Evolutionary conservation across 768 basidiomycete species (phyloP).

Genomic region (Amylocystis lapponica): DNA sequence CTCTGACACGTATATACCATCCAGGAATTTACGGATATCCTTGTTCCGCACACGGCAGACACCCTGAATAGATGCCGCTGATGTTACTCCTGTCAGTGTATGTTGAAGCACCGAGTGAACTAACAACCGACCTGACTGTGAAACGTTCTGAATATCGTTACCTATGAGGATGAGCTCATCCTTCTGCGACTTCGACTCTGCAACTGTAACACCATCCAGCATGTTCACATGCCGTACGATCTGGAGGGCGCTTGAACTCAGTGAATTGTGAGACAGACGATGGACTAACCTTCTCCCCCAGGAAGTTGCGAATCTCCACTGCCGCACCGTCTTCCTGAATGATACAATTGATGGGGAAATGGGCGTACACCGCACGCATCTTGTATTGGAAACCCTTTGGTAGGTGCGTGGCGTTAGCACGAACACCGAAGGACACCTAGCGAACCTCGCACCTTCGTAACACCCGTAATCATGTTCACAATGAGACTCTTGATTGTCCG

Average conservation of each 20-base stretch:
- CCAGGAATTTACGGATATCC: conserved; percentile 98
- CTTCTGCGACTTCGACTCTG: conserved; percentile 89
- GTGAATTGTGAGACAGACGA: background rate
- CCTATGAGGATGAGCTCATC: conserved; percentile 93
- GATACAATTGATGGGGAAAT: conserved; percentile 99
- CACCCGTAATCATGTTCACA: conserved; percentile 96
- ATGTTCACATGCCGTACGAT: conserved; percentile 89
- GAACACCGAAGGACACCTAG: background rate
- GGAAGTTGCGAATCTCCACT: conserved; percentile 91
- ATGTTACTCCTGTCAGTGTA: background rate
- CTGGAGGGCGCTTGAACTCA: conserved; percentile 32
- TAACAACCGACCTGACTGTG: conserved; percentile 75
- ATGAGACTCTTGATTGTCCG: conserved; percentile 94
- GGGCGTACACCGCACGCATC: conserved; percentile 99
- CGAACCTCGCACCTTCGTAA: conserved; percentile 67
- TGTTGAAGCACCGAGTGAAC: background rate
- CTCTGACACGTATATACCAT: conserved; percentile 89
- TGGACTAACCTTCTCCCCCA: conserved; percentile 79
- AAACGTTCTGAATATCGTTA: conserved; percentile 95
- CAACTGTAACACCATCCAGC: conserved; percentile 79
- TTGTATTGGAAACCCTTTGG: conserved; percentile 96
- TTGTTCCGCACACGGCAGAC: conserved; percentile 97
- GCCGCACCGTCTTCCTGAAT: conserved; percentile 68
- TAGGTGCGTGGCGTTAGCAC: background rate
- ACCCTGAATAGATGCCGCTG: conserved; percentile 95